Base-by-base conservation (phyloP, 192 early-diverging fungal genomes). In the Thoreauomyces humboldtii region DNA sequence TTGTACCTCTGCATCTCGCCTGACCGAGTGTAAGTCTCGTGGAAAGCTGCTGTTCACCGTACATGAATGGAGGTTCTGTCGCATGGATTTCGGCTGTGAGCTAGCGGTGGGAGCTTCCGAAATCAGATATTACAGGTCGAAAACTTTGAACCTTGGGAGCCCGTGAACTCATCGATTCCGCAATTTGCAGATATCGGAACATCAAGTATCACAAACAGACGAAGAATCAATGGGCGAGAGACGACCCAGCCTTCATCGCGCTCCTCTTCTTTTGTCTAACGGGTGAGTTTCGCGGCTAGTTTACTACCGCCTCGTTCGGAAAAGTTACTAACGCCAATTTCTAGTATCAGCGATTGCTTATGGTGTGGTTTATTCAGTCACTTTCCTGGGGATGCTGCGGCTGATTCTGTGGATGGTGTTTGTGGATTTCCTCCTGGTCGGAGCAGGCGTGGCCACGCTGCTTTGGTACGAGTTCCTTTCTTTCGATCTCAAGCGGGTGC, bases 141-240 rank as follows among this genome's bases (percentile, higher is more conserved):
- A n/a, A n/a, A n/a, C n/a, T n/a, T n/a, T n/a, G n/a, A n/a, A n/a
- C n/a, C n/a, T n/a, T n/a, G n/a, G n/a, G n/a, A n/a, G n/a, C n/a
- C n/a, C n/a, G n/a, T n/a, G n/a, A n/a, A n/a, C n/a, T 22, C 32
- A 34, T 57, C 25, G 0, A 15, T 33, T 9, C n/a, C 3, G 29
- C 27, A 24, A 5, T 52, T 27, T 24, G 42, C 77, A 93, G 91
- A 54, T 96, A 96, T 75, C 83, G 91, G 50, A 96, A 91, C 74
- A 92, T 96, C 51, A 93, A 94, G 74, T 94, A 94, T 73, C 92
- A 96, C 77, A 96, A 95, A 78, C 94, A 98, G 78, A 96, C 96
- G 21, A 98, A 98, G 70, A 98, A 96, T 74, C 92, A 96, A 64
- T 98, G 94, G 94, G 91, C 94, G 34, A 66, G 96, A 59, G 96